A percentile compares a stretch with the other conserved stretches of the same genome.
Evolutionary conservation across 1,139 yeast species (phyloP).

Genomic region (Diutina siamensis): DNA sequence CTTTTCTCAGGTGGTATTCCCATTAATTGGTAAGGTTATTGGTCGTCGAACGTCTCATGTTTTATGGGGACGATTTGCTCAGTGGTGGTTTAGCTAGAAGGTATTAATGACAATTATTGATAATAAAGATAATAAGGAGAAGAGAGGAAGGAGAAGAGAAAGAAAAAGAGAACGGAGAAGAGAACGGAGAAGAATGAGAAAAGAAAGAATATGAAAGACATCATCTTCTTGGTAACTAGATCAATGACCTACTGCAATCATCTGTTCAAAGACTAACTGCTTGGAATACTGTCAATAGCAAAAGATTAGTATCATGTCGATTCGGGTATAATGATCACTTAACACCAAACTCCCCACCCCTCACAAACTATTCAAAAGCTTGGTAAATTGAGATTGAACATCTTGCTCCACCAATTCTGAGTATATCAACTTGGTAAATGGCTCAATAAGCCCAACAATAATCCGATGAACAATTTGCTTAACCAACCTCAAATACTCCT

Average conservation of each 20-base stretch:
- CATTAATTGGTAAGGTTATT: slow-evolving; percentile 4
- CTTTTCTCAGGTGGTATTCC: slow-evolving; percentile 1
- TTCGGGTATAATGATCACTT: too few species aligned
- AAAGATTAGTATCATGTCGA: too few species aligned
- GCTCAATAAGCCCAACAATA: slow-evolving; percentile 26
- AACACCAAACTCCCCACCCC: too few species aligned
- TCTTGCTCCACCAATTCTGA: slow-evolving; percentile 21
- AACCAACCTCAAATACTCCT: slow-evolving; percentile 24
- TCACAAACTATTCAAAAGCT: slow-evolving; percentile 18
- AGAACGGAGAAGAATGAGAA: too few species aligned
- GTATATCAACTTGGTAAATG: slow-evolving; percentile 23
- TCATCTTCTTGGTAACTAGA: too few species aligned
- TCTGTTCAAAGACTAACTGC: too few species aligned
- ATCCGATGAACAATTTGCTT: slow-evolving; percentile 21
- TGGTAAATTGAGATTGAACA: slow-evolving; percentile 20
- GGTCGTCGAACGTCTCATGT: neutral
- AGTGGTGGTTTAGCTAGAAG: neutral
- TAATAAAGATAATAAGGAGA: neutral
- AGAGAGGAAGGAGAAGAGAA: too few species aligned
- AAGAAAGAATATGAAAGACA: too few species aligned
- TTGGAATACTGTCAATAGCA: too few species aligned
- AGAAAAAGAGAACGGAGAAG: too few species aligned
- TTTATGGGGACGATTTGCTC: slow-evolving; percentile 1
- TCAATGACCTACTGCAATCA: too few species aligned
- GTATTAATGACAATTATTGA: neutral